phyloP scores from a whole-genome alignment of 768 basidiomycete species.

The Boletus speciosus region DNA sequence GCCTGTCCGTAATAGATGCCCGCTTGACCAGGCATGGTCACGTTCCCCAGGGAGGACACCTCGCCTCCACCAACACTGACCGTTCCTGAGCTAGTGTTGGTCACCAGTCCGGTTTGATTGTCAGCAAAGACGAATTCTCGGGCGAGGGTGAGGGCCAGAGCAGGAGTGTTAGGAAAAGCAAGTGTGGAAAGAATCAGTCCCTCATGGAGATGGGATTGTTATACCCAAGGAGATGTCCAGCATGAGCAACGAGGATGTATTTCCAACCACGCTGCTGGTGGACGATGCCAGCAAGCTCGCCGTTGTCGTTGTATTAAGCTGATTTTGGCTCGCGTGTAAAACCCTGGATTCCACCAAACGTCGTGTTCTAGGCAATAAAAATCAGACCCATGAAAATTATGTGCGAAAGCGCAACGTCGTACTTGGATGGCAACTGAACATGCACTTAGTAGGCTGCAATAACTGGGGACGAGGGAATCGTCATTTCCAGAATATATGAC shows the following conservation, averaged over 20 bases:
- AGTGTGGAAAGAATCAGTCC: constrained; percentile 11
- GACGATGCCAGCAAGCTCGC: constrained; percentile 59
- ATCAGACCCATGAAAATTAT: too few relatives aligned
- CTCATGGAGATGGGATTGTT: constrained; percentile 42
- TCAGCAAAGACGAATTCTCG: constrained; percentile 39
- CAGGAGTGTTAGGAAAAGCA: background rate
- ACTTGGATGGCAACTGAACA: too few relatives aligned
- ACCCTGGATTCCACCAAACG: too few relatives aligned
- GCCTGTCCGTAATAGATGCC: constrained; percentile 54
- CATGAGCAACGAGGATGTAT: constrained; percentile 28
- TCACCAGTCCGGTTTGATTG: constrained; percentile 57
- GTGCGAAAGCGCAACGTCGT: too few relatives aligned
- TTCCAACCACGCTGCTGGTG: constrained; percentile 55
- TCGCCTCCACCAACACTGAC: constrained; percentile 47
- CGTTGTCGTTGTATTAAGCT: constrained; percentile 56
- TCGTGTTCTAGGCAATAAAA: too few relatives aligned
- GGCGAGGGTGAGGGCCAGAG: constrained; percentile 51
- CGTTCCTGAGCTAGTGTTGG: constrained; percentile 21
- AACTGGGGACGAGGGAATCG: constrained; percentile 58
- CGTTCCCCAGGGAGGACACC: constrained; percentile 41
- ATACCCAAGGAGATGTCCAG: constrained; percentile 37
- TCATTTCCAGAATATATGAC: constrained; percentile 69
- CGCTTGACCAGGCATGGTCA: constrained; percentile 50
- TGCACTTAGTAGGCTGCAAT: too few relatives aligned
- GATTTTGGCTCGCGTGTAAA: constrained; percentile 48